phyloP scores from a whole-genome alignment of 2,329 filamentous ascomycete species.

The Aspergillus sp. region DNA sequence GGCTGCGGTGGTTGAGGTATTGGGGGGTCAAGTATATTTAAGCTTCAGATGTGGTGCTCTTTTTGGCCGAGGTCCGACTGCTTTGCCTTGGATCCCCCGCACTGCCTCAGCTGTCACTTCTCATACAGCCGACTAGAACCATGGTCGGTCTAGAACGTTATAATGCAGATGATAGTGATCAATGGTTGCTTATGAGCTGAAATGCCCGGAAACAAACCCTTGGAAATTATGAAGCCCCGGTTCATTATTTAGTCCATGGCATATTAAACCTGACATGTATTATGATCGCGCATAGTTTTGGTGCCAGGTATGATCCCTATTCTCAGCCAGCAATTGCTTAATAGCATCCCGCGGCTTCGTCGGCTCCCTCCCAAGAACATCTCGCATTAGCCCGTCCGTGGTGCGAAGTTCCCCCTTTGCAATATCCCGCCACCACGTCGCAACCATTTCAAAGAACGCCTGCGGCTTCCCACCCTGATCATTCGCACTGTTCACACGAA shows the following conservation, averaged over 20 bases:
- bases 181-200: too few species aligned
- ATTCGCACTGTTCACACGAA: constrained; percentile 26
- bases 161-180: too few species aligned
- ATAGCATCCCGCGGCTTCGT: constrained; percentile 40
- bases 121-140: background rate
- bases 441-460: constrained; percentile 41
- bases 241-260: background rate
- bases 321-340: constrained; percentile 26
- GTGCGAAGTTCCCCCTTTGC: constrained; percentile 44
- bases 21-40: background rate
- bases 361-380: constrained; percentile 47
- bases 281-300: constrained; percentile 38
- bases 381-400: constrained; percentile 43
- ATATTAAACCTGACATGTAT: background rate
- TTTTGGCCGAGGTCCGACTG: constrained; percentile 5
- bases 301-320: constrained; percentile 45
- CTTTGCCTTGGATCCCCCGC: background rate
- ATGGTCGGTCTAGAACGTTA: too few species aligned
- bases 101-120: background rate
- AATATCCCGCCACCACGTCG: constrained; percentile 49
- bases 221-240: too few species aligned
- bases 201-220: too few species aligned
- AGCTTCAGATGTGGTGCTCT: background rate
- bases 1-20: background rate
- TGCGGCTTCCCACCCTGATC: constrained; percentile 40